Evolutionary conservation across 176 grass and related monocot genomes (phyloP), one percentile per base, ranked within the genome.

Genomic region (Canna indica): DNA sequence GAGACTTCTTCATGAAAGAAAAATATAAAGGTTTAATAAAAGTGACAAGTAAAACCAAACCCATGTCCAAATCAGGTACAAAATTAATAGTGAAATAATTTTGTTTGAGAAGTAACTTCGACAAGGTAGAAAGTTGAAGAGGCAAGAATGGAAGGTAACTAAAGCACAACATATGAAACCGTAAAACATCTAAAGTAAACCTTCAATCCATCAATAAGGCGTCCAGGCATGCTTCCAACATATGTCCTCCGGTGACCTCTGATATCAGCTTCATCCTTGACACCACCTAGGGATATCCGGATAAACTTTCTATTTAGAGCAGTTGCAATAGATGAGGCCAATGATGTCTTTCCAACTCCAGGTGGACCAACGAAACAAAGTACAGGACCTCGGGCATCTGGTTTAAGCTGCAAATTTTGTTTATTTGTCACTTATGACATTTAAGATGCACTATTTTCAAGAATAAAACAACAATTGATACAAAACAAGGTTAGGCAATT

Each of bases 221-320:
- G 83, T 50, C 94, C 94, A 45, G 94, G 94, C 94, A 99, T 99
- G 73, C 94, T 99, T 73, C 94, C 94, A 80, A 99, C 87, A 73
- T 99, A 99, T 64, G 94, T 99, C 69, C 94, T 99, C 69, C 94
- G 81, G 68, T 99, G 94, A 54, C 94, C 94, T 73, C 94, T 86
- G 59, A 99, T 99, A 85, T 99, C 94, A 83, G 94, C 94, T 77
- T 99, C 94, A 73, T 99, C 94, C 72, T 93, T 99, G 38, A 99
- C 89, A 75, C 94, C 89, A 68, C 94, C 94, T 63, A 99, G 94
- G 65, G 94, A 99, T 60, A 99, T 93, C 84, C 89, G 81, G 69
- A 99, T 82, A 81, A 99, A 99, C 77, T 93, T 99, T 67, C 84
- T 93, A 54, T 83, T 80, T 52, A 99, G 75, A 34, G 90, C 94